Base-by-base conservation (phyloP, 768 basidiomycete species). In the Neoboletus subvelutipes region DNA sequence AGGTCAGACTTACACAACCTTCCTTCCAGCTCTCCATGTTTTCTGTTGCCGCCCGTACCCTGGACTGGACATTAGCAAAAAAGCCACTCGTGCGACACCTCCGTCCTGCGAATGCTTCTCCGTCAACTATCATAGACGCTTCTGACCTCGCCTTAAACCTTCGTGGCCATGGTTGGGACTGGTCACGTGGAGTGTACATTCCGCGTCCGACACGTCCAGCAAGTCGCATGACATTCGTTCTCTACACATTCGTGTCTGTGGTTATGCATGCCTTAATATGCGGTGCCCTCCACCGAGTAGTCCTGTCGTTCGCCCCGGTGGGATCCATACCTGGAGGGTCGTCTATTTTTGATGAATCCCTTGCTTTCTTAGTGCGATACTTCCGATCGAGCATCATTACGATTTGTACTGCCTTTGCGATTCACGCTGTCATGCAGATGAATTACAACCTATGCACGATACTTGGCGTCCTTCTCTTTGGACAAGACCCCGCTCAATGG, bases 121-220 rank as follows among this genome's bases (percentile, higher is more conserved):
- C 52, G 7, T 56, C 59, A 2, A 40, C 41, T 42, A 18, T 57
- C 34, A 40, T 54, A 42, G 78, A 88, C 54, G 78, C 79, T 2
- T 59, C 78, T 15, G 84, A 87, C 52, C 75, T 88, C 20, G 59
- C 58, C 26, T 73, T 70, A 61, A 84, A 79, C 57, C 61, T 82
- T 15, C 83, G 87, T 18, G 87, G 86, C 8, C 64, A 75, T 45
- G 84, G 83, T 15, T 88, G 86, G 86, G 71, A 79, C 42, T 86
- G 83, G 80, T 82, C 84, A 2, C 60, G 68, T 29, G 58, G 63
- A 26, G 15, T 66, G 11, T 51, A 64, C 46, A 36, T 71, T 26
- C 68, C 73, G 6, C 67, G 55, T 6, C 78, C 81, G 59, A 76
- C 72, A 11, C 78, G 80, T 20, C 73, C 77, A 2, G 57, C 65